Evolutionary conservation across 2,329 filamentous ascomycete genomes (phyloP), one percentile per base, ranked within the genome.

Genomic region (Fusarium chuoi): DNA sequence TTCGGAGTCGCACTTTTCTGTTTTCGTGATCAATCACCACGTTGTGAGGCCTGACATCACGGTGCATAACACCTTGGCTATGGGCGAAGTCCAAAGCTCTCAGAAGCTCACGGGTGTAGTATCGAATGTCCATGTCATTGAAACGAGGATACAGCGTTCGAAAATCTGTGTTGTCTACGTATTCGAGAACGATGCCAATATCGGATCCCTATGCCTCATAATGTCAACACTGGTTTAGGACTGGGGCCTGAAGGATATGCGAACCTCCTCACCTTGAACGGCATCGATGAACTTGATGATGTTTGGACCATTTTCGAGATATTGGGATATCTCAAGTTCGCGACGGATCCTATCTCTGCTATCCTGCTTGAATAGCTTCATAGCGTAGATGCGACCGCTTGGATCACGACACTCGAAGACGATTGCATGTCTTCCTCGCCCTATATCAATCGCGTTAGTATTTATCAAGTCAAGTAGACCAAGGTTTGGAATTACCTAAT

Each of bases 311-410:
- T 33, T 57, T 11, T 28, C 15, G 2, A 73, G 20, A 15, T 36
- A 22, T 10, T 24, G 46, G 2, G 70, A 26, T 4, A 73, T 39
- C 10, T 65, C 45, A 0, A 73, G 49, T 33, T 73, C 70, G 7
- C 48, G 66, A 2, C 38, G n/a, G 1, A 66, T 69, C 6, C 58
- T 58, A 11, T 33, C 15, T 17, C 46, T 42, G 2, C 49, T 60
- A 4, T 73, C 65, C 1, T 57, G 49, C 17, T 73, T 73, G 14
- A 61, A 73, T 1, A 69, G 33, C 4, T 73, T 73, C 49, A 73
- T 70, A 3, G 70, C 70, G 4, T 58, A 73, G 9, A 61, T 22
- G 22, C 42, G 28, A 13, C 36, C 45, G 17, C 15, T 41, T 12
- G 65, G 24, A 6, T 46, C 57, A 13, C 20, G 41, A 10, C 65